phyloP scores from a whole-genome alignment of 331 rosid genomes.

The Malus hybrid region DNA sequence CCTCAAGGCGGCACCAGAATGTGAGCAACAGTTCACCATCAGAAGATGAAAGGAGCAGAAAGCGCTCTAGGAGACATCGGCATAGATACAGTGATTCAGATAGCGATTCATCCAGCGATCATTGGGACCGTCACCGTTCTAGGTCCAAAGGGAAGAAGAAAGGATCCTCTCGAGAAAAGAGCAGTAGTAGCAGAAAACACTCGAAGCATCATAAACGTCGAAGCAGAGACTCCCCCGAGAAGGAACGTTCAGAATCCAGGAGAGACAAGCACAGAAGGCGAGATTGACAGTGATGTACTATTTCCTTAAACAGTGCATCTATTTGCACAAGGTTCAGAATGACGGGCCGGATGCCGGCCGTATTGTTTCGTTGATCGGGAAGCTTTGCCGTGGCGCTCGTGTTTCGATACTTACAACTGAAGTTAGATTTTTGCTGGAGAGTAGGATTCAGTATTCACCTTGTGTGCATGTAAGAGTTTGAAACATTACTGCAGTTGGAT shows the following conservation, averaged over 20 bases:
- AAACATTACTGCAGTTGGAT: not conserved
- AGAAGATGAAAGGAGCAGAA: slow-evolving; percentile 65
- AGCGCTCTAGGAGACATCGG: slow-evolving; percentile 43
- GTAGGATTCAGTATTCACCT: not conserved
- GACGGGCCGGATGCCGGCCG: no score
- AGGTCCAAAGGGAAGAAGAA: slow-evolving; percentile 54
- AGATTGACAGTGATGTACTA: slow-evolving; percentile 27
- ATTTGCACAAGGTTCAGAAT: no score
- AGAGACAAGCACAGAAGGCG: slow-evolving; percentile 46
- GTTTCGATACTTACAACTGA: not conserved
- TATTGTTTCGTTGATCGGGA: no score
- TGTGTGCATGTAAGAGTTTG: not conserved
- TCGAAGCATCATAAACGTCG: slow-evolving; percentile 52
- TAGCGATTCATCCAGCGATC: slow-evolving; percentile 46
- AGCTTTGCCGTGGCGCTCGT: not conserved
- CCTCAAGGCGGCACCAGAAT: slow-evolving; percentile 23
- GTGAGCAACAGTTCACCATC: slow-evolving; percentile 40
- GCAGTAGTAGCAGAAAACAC: slow-evolving; percentile 49
- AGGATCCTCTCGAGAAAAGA: slow-evolving; percentile 59
- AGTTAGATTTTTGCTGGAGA: not conserved
- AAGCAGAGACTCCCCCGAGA: slow-evolving; percentile 52
- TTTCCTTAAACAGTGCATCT: no score
- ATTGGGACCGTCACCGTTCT: slow-evolving; percentile 32
- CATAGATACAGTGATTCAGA: slow-evolving; percentile 42
- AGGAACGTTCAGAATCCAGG: slow-evolving; percentile 32